These are phyloP conservation scores for Diaporthe ampelina DNA, from an alignment of 2,329 filamentous ascomycete genomes.

Conservation along the genomic window DNA sequence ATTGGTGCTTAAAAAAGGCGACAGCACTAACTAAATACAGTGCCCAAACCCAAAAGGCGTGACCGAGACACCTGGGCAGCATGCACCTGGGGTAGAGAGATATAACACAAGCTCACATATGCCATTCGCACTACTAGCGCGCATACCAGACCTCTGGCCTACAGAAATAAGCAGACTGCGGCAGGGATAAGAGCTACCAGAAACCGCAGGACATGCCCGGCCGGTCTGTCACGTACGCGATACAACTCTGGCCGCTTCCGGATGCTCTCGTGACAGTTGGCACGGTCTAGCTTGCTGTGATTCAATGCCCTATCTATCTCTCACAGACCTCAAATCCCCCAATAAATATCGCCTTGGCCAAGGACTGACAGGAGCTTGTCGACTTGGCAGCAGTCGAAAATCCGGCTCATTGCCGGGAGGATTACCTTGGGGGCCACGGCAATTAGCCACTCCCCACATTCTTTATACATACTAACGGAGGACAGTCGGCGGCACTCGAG, in stretches of 20 bases:
- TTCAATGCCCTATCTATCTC: background rate
- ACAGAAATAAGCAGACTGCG: background rate
- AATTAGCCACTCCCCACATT: background rate
- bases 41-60: conserved; percentile 11
- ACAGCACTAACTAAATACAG: conserved; percentile 3
- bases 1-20: conserved; percentile 8
- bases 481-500: background rate
- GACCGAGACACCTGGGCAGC: background rate
- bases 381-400: conserved; percentile 21
- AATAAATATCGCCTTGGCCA: background rate
- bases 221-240: background rate
- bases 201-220: too few relatives aligned
- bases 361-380: conserved; percentile 21
- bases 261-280: background rate
- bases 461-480: background rate
- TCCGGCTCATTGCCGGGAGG: background rate
- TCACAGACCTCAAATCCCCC: background rate
- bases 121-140: background rate
- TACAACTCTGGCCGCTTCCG: background rate
- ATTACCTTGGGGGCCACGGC: conserved; percentile 6
- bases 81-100: background rate
- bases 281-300: background rate
- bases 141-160: background rate
- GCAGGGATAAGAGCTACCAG: background rate
- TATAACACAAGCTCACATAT: background rate